Base-by-base conservation (phyloP, 2,329 filamentous ascomycete genomes). In the Fusarium duplospermum region DNA sequence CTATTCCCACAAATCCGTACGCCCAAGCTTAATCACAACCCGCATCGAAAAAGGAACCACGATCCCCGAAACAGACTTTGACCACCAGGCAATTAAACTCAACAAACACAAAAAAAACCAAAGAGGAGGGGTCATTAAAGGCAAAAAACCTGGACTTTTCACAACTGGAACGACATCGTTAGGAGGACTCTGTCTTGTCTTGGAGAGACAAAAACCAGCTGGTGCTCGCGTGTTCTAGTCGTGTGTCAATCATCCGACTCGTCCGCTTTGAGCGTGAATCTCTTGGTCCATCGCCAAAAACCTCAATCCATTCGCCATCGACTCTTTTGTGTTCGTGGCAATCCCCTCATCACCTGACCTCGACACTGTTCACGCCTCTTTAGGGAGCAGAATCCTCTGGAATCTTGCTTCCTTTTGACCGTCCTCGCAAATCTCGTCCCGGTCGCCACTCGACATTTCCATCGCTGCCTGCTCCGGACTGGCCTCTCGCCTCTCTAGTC, bases 41-140 rank as follows among this genome's bases (percentile, higher is more conserved):
- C 64, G 62, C 69, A 67, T 74, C 69, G 56, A 71, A 69, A 73
- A 72, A 69, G 76, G 78, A 69, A 77, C 74, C 54, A 62, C 74
- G 61, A 68, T 72, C 63, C 64, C 62, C 60, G 69, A 65, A 78
- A 76, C 63, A 70, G 64, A 76, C 71, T 70, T 75, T 73, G 31
- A 61, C 66, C 40, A 71, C 73, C 72, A 70, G 75, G 77, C 74
- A 74, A 75, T 77, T 77, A 78, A 72, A 77, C 18, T 52, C 18
- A 77, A 77, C 73, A 77, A 67, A 74, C 71, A 73, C 68, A 71
- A 77, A 77, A 79, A 76, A 77, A 70, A 71, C 67, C 74, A 74
- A 70, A 74, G 74, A 74, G 68, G 64, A 75, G 58, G 61, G 33
- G 62, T 63, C 40, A 60, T 50, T 57, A 16, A 67, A 69, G 73